phyloP scores from a whole-genome alignment of 306 rosid genomes.

The Phaseolus lunatus region DNA sequence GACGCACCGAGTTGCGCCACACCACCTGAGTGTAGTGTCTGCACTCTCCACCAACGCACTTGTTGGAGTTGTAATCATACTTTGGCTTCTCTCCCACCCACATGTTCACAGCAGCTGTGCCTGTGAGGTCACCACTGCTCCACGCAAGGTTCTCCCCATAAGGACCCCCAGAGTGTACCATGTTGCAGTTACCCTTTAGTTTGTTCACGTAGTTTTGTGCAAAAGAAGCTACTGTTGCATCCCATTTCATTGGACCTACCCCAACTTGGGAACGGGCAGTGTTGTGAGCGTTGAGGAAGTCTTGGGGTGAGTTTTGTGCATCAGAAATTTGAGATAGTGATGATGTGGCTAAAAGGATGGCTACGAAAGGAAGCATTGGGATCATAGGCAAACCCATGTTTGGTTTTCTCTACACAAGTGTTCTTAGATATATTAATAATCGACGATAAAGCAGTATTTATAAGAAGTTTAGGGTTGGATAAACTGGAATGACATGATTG shows the following conservation, averaged over 20 bases:
- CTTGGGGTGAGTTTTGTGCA: constrained; percentile 53
- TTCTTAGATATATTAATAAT: too few relatives aligned
- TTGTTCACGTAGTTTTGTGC: constrained; percentile 46
- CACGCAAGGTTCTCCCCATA: constrained; percentile 63
- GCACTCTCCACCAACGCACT: constrained; percentile 49
- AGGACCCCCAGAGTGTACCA: constrained; percentile 50
- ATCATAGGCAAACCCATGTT: constrained; percentile 21
- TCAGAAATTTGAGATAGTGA: constrained; percentile 14
- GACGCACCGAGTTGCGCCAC: constrained; percentile 49
- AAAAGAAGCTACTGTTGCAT: constrained; percentile 31
- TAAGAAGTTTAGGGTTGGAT: background rate
- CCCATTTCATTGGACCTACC: constrained; percentile 47
- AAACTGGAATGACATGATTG: background rate
- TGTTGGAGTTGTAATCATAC: constrained; percentile 54
- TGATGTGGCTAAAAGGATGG: background rate
- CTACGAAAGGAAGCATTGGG: constrained; percentile 27
- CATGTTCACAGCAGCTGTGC: constrained; percentile 46
- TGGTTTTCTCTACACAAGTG: too few relatives aligned
- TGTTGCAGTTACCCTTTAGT: constrained; percentile 28
- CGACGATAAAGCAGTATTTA: constrained; percentile 8
- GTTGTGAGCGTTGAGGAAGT: constrained; percentile 53
- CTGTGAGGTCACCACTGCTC: constrained; percentile 39
- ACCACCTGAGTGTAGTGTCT: constrained; percentile 65
- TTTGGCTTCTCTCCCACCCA: constrained; percentile 53
- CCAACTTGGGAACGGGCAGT: constrained; percentile 52